phyloP scores from a whole-genome alignment of 2,329 filamentous ascomycete species.

The Tothia fuscella region DNA sequence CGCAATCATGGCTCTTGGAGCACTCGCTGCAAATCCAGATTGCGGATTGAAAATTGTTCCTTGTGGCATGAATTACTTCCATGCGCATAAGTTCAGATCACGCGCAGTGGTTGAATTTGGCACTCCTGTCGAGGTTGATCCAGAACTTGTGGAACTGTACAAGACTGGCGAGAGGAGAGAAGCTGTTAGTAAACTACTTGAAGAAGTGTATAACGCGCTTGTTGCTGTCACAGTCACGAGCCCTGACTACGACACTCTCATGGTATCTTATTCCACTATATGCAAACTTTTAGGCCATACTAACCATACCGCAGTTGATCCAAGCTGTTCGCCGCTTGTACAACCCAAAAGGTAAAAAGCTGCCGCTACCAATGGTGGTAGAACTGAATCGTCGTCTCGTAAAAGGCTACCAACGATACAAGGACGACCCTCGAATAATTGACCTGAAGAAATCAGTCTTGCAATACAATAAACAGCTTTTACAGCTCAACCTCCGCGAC shows the following conservation, averaged over 20 bases:
- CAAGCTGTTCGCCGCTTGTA: conserved; percentile 89
- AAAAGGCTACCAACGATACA: conserved; percentile 84
- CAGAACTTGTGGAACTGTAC: conserved; percentile 75
- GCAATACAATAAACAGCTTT: conserved; percentile 76
- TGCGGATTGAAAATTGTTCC: conserved; percentile 91
- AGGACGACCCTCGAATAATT: conserved; percentile 75
- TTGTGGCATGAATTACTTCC: conserved; percentile 99
- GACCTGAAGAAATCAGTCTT: conserved; percentile 63
- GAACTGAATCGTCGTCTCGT: conserved; percentile 87
- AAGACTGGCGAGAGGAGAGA: conserved; percentile 68
- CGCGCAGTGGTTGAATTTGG: conserved; percentile 94
- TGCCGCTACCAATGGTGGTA: conserved; percentile 82
- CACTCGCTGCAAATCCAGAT: conserved; percentile 71
- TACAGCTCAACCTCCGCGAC: conserved; percentile 77
- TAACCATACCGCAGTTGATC: conserved; percentile 49
- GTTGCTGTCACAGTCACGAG: conserved; percentile 82
- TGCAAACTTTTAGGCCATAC: conserved; percentile 11
- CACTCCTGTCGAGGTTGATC: conserved; percentile 71
- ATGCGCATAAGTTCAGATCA: conserved; percentile 95
- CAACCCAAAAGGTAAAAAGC: conserved; percentile 85
- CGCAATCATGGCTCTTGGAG: conserved; percentile 92
- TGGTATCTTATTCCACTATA: conserved; percentile 38
- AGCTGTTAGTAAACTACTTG: conserved; percentile 73
- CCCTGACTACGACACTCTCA: conserved; percentile 90
- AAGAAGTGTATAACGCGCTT: conserved; percentile 75